Conservation (phyloP, 768 basidiomycete species). For the Suillus placidus region DNA sequence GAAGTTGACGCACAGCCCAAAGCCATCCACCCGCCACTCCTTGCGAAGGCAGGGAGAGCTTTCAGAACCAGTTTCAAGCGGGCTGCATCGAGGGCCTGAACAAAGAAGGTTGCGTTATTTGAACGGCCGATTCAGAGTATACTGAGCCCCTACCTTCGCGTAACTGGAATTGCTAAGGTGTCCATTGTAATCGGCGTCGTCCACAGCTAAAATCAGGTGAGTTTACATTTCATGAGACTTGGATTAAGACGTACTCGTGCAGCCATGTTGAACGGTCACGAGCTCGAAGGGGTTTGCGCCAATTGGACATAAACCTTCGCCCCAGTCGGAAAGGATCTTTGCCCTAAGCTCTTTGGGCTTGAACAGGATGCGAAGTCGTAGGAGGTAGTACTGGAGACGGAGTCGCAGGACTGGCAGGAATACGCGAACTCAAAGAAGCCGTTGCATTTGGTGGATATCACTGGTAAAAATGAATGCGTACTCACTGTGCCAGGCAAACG, state of each 20-base stretch:
- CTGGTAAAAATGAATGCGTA: conserved; percentile 17
- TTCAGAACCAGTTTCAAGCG: conserved; percentile 51
- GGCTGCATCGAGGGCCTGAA: conserved; percentile 47
- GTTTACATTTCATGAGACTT: conserved; percentile 5
- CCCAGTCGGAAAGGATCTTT: conserved; percentile 45
- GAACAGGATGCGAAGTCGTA: conserved; percentile 43
- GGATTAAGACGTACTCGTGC: conserved; percentile 51
- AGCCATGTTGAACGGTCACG: conserved; percentile 43
- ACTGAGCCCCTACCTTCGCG: conserved; percentile 53
- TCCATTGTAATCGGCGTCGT: conserved; percentile 73
- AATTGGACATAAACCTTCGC: conserved; percentile 51
- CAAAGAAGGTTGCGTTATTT: background rate
- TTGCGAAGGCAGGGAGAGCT: conserved; percentile 59
- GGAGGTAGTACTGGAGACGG: conserved; percentile 34
- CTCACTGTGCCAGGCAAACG: conserved; percentile 72
- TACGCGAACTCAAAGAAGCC: conserved; percentile 47
- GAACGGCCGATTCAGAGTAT: no score
- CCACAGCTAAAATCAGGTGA: conserved; percentile 46
- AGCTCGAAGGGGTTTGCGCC: conserved; percentile 59
- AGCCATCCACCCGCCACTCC: conserved; percentile 62
- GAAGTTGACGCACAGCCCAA: conserved; percentile 42
- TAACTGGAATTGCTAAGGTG: conserved; percentile 86
- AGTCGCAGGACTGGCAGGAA: conserved; percentile 49
- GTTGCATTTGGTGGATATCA: background rate
- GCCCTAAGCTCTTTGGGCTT: conserved; percentile 35